Percentiles rank a stretch among this genome's conserved stretches.
phyloP scores from a whole-genome alignment of 1,139 yeast species.

The Blastobotrys buckinghamii region DNA sequence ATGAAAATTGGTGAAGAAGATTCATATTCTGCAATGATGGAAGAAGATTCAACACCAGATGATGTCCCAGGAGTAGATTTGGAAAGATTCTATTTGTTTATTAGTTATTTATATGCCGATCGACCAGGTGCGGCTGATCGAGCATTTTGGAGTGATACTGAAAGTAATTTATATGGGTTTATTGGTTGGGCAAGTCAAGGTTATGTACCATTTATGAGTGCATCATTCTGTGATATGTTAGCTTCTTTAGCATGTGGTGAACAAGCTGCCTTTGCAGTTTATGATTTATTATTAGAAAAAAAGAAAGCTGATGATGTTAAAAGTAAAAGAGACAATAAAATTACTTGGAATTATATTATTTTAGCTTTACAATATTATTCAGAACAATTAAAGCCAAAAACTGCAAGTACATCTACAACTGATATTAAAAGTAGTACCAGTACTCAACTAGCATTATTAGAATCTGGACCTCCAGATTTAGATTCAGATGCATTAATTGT shows the following conservation, averaged over 20 bases:
- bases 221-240: conserved; percentile 74
- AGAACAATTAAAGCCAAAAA: conserved; percentile 37
- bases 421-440: conserved; percentile 16
- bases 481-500: conserved; percentile 80
- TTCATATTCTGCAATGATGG: conserved; percentile 46
- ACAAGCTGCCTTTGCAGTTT: conserved; percentile 45
- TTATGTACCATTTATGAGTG: conserved; percentile 75
- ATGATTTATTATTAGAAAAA: no score
- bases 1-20: conserved; percentile 88
- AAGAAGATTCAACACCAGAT: conserved; percentile 21
- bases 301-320: no score
- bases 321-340: conserved; percentile 10
- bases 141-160: conserved; percentile 69
- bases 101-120: conserved; percentile 61
- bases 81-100: conserved; percentile 77
- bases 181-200: conserved; percentile 83
- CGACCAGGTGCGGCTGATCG: conserved; percentile 50
- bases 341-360: conserved; percentile 52
- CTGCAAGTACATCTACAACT: not conserved
- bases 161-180: conserved; percentile 63
- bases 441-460: conserved; percentile 19
- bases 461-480: conserved; percentile 41
- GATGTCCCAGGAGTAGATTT: conserved; percentile 66
- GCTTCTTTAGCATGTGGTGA: conserved; percentile 67
- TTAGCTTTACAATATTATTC: conserved; percentile 54